Percentiles rank a stretch among this genome's conserved stretches.
Conservation (phyloP, 2,329 filamentous ascomycete genomes). For the Trichoderma sp. region DNA sequence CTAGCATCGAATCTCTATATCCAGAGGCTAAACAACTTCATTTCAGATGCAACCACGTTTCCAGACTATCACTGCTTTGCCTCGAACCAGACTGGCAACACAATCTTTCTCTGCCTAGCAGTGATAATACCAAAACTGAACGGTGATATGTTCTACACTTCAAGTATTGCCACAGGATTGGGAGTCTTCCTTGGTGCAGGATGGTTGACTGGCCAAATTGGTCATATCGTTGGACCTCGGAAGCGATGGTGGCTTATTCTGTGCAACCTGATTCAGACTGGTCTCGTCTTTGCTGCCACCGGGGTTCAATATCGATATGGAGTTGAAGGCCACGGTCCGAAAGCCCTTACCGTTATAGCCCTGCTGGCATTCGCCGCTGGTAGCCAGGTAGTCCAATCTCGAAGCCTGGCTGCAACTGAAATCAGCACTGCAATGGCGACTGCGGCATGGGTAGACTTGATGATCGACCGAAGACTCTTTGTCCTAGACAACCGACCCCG, state of each 20-base stretch:
- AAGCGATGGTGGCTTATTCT: slow-evolving; percentile 52
- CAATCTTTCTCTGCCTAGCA: slow-evolving; percentile 55
- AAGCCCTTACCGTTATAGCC: slow-evolving; percentile 45
- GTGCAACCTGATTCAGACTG: slow-evolving; percentile 54
- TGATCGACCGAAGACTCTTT: slow-evolving; percentile 54
- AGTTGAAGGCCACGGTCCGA: slow-evolving; percentile 33
- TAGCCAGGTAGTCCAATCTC: slow-evolving; percentile 56
- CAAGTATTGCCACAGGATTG: slow-evolving; percentile 55
- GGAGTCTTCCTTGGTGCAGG: slow-evolving; percentile 55
- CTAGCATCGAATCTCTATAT: not conserved
- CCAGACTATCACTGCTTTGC: slow-evolving; percentile 61
- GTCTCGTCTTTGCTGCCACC: slow-evolving; percentile 52
- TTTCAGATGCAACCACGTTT: slow-evolving; percentile 55
- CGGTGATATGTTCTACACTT: slow-evolving; percentile 47
- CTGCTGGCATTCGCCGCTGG: slow-evolving; percentile 56
- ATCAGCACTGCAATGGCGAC: slow-evolving; percentile 65
- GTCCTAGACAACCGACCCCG: slow-evolving; percentile 45
- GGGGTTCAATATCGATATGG: slow-evolving; percentile 46
- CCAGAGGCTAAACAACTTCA: not conserved
- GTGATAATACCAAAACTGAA: slow-evolving; percentile 48
- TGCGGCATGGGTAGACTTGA: slow-evolving; percentile 58
- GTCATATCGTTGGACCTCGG: slow-evolving; percentile 50
- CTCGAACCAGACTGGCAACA: slow-evolving; percentile 65
- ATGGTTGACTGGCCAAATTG: slow-evolving; percentile 54
- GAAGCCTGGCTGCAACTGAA: slow-evolving; percentile 55